Evolutionary conservation across 2,329 filamentous ascomycete species (phyloP), one percentile per base, ranked within the genome.

Genomic region (Rhynchosporium secalis): DNA sequence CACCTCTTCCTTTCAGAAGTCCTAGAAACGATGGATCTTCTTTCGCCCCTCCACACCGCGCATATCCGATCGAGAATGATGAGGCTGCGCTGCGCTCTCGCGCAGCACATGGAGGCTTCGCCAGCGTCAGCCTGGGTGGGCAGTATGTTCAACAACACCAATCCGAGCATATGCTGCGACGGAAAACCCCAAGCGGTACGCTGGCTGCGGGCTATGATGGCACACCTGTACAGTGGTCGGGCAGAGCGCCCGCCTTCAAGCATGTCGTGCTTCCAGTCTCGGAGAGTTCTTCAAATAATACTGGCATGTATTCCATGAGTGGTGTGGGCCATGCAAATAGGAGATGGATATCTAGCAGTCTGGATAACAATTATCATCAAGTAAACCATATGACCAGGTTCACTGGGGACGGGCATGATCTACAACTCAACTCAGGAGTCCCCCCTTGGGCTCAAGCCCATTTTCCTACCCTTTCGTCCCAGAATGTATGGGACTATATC

Each of bases 111-210:
- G 59, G 60, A 13, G 51, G n/a, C 28, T 61, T 62, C n/a, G 56
- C 46, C 28, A 62, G 59, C 29, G 63, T 65, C 33, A 41, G 65
- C 12, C 63, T 66, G 52, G 60, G 62, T 54, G 65, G 69, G n/a
- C 65, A 67, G 15, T 72, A 72, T 55, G 63, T 71, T 65, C 68
- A 36, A 10, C 33, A 36, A 5, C 33, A 72, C 56, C 67, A 68
- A 8, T 67, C 70, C n/a, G 92, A 96, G 75, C 87, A 96, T 75
- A 90, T 91, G 70, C 80, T 97, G 61, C 86, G 94, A 68, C 86
- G 94, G 68, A 98, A 98, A 76, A 98, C 94, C 8, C 95, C 94
- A 4, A 94, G 88, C 72, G 95, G 94, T n/a, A 96, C 92, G 43
- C 83, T 98, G 65, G 89, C 94, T 67, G 92, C 91, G 59, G 92